Evolutionary conservation across 352 stramenopile species (phyloP), one percentile per base, ranked within the genome.

Genomic region (Stramenopiles sp.): DNA sequence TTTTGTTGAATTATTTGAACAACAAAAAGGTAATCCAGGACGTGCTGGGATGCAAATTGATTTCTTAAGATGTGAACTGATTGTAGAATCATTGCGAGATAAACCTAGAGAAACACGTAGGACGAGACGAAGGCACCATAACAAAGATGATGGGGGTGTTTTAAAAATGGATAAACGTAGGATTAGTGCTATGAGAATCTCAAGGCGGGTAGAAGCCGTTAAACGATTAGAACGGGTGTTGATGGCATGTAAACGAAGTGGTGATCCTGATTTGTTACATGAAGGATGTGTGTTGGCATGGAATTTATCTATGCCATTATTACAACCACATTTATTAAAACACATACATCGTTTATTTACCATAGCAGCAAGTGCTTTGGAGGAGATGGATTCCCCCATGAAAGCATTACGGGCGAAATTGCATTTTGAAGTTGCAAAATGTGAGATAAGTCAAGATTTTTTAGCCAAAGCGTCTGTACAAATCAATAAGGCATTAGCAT

Each of bases 361-460:
- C 23, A 74, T 92, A 1, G 87, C 88, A 0, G 84, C 87, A 6
- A 81, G 82, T 0, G 81, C 86, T 0, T 80, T 96, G 7, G 87
- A 93, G 79, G 88, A 93, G 20, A 73, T 93, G 0, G 85, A 93
- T 38, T 95, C 90, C 4, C 79, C 93, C n/a, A 79, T 94, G 1
- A 79, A 93, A 13, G 83, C 83, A 30, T 84, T 95, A 1, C 89
- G 90, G 30, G 88, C 89, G 6, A 85, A 92, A 30, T 79, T 95
- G 6, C 86, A 93, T 78, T 79, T 94, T 23, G 91, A 96, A 83
- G 82, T 93, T 0, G 85, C 86, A 0, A 93, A 93, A 78, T 84
- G 93, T n/a, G 90, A 96, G 63, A 80, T 93, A n/a, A 81, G 80
- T 0, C 87, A 85, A 0, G 89, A 95, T 73, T 95, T 93, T 78